Base-by-base conservation (phyloP, 2,329 filamentous ascomycete genomes). In the Epichloe brachyelytri region DNA sequence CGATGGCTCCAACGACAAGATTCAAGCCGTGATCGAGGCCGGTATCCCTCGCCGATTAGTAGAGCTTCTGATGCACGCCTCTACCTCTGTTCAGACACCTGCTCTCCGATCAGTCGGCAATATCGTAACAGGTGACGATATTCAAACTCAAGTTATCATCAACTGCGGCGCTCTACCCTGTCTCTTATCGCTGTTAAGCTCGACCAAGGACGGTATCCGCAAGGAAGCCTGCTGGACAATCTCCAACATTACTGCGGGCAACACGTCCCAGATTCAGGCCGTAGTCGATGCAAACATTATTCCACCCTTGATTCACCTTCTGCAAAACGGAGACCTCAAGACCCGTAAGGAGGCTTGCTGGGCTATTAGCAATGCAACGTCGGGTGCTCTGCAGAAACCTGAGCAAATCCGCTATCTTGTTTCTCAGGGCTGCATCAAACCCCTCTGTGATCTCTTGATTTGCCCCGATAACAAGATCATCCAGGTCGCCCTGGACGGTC, bases 401-500 rank as follows among this genome's bases (percentile, higher is more conserved):
- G 93, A 97, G 53, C 93, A 98, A 75, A 98, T 98, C 62, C 84
- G 93, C 59, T 97, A 95, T 68, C 79, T 98, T 43, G 93, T 98
- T 34, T 72, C 82, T 37, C 87, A 93, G 71, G 93, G 93, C 57
- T 96, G 90, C 76, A 97, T 98, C 73, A 95, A 91, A 74, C 93
- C 93, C 4, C 79, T 98, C 36, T 98, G 93, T 69, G 93, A 98
- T 64, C 81, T 98, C 26, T 82, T 98, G 52, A 83, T 82, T 39
- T 98, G 93, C 77, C 94, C 94, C 33, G 93, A 98, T 71, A 98
- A 98, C 76, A 98, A 98, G 81, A 98, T 98, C 67, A 98, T 98
- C 62, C 93, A 98, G 71, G 93, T 98, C 58, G 93, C 93, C 57
- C 81, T 98, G 46, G 93, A 98, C 63, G 93, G 93, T 50, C 79